These are phyloP conservation scores for Epichloe typhina DNA, from an alignment of 2,329 filamentous ascomycete genomes.

Conservation along the genomic window DNA sequence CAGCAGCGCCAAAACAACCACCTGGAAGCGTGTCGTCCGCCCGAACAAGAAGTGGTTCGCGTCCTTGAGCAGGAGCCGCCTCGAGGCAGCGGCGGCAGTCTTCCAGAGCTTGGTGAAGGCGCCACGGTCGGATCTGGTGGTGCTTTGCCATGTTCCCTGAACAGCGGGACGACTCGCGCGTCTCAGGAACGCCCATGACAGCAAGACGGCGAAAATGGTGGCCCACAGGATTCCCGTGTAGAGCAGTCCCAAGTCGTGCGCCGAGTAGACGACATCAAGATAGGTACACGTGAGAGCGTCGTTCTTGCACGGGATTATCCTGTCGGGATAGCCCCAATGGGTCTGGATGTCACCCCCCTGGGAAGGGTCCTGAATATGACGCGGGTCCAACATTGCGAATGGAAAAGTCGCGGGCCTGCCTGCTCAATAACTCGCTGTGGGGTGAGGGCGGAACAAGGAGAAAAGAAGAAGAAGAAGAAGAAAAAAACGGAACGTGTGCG, in stretches of 20 bases:
- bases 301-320: constrained; percentile 31
- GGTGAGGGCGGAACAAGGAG: too few species aligned
- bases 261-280: constrained; percentile 36
- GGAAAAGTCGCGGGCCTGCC: too few species aligned
- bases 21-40: constrained; percentile 53
- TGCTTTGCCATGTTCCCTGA: constrained; percentile 7
- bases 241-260: constrained; percentile 36
- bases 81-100: constrained; percentile 24
- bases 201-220: constrained; percentile 28
- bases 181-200: constrained; percentile 25
- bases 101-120: constrained; percentile 17
- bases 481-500: background rate
- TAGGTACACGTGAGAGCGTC: constrained; percentile 35
- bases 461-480: background rate
- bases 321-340: constrained; percentile 36
- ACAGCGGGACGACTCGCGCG: constrained; percentile 13
- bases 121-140: constrained; percentile 6
- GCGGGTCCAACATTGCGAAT: constrained; percentile 9
- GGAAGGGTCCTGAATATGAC: constrained; percentile 30
- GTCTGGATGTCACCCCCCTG: constrained; percentile 21
- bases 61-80: constrained; percentile 47
- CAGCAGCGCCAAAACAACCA: constrained; percentile 45
- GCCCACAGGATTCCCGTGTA: constrained; percentile 38
- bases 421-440: too few species aligned
- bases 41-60: constrained; percentile 46